phyloP scores from a whole-genome alignment of 2,329 filamentous ascomycete genomes.

The Fusarium sp. region DNA sequence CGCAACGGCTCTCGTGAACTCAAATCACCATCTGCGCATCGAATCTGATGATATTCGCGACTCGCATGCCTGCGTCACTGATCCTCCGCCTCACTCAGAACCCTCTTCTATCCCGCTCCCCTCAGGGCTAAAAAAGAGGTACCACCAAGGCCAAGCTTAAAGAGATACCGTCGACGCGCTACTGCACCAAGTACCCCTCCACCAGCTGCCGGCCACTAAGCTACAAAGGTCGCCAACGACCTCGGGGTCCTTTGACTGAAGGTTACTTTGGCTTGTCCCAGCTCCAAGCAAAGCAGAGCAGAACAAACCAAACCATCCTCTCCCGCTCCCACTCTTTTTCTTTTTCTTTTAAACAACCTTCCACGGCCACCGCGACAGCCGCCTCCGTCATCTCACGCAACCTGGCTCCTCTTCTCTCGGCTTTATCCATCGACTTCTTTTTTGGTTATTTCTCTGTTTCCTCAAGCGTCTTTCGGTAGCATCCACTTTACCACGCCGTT shows the following conservation, averaged over 20 bases:
- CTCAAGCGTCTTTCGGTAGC: constrained; percentile 21
- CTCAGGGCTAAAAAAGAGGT: constrained; percentile 35
- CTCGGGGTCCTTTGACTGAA: constrained; percentile 33
- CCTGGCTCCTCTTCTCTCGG: constrained; percentile 19
- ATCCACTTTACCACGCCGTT: constrained; percentile 28
- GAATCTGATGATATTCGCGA: constrained; percentile 22
- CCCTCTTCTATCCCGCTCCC: constrained; percentile 21
- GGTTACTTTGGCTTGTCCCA: constrained; percentile 34
- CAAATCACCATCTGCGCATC: background rate
- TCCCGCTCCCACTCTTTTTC: constrained; percentile 34
- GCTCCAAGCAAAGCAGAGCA: constrained; percentile 24
- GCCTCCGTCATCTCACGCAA: constrained; percentile 36
- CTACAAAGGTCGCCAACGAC: constrained; percentile 43
- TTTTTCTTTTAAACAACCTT: constrained; percentile 16
- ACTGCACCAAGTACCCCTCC: constrained; percentile 36
- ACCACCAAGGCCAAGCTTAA: constrained; percentile 29
- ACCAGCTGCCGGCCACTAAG: constrained; percentile 31
- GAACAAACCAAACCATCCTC: constrained; percentile 29
- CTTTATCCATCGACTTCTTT: constrained; percentile 18
- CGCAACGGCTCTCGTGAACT: constrained; percentile 21
- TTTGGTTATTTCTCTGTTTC: constrained; percentile 11
- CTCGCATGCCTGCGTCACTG: constrained; percentile 28
- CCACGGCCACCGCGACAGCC: constrained; percentile 34
- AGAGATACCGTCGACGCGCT: constrained; percentile 34
- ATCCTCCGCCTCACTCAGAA: constrained; percentile 12